Evolutionary conservation across 2,329 filamentous ascomycete species (phyloP).

Genomic region (Aureobasidium uvarum): DNA sequence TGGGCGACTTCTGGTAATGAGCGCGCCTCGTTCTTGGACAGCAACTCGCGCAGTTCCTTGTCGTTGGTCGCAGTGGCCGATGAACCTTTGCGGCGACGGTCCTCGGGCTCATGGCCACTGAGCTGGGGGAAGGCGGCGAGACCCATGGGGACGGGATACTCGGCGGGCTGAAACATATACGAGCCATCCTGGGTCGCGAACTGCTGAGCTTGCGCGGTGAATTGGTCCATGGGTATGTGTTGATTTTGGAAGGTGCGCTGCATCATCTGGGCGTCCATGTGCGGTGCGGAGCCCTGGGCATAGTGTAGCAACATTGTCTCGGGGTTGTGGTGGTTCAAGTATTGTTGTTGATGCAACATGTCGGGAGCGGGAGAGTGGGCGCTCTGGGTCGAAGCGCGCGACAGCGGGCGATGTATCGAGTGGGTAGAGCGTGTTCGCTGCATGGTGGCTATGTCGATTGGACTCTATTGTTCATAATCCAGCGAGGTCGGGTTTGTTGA

Average conservation of each 20-base stretch:
- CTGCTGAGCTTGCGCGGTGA: conserved; percentile 24
- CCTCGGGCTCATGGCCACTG: conserved; percentile 36
- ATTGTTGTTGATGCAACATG: conserved; percentile 29
- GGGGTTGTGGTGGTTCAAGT: conserved; percentile 26
- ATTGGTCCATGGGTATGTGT: conserved; percentile 27
- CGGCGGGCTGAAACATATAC: conserved; percentile 23
- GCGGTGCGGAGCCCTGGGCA: conserved; percentile 26
- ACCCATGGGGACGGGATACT: conserved; percentile 24
- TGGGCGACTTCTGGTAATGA: conserved; percentile 68
- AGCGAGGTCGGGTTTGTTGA: conserved; percentile 21
- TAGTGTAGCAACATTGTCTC: conserved; percentile 29
- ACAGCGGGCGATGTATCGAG: conserved; percentile 29
- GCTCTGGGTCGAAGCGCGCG: conserved; percentile 29
- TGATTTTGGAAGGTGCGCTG: conserved; percentile 27
- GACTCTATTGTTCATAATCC: conserved; percentile 19
- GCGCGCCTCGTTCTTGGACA: conserved; percentile 66
- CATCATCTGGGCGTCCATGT: conserved; percentile 29
- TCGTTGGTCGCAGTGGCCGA: conserved; percentile 76
- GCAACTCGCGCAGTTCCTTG: conserved; percentile 73
- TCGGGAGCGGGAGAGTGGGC: conserved; percentile 30
- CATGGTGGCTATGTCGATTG: conserved; percentile 28
- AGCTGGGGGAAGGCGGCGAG: conserved; percentile 17
- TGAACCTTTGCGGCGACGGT: conserved; percentile 54
- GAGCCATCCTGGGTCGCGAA: conserved; percentile 23
- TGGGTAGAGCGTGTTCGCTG: conserved; percentile 29